Conservation (phyloP, 202 grass and related monocot species). For the Setaria italica region DNA sequence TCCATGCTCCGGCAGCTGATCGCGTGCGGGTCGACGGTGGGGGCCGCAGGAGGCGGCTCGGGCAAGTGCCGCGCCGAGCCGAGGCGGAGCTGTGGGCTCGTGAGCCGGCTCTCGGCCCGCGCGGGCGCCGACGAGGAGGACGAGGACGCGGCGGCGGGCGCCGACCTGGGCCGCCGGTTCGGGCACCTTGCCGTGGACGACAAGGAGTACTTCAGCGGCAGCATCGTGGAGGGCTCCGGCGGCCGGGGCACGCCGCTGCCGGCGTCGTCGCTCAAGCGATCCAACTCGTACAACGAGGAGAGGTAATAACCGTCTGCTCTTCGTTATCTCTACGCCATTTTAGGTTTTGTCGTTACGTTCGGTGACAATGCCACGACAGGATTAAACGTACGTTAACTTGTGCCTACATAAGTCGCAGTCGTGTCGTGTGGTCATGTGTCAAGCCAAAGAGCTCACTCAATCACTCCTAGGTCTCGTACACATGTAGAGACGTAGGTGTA, state of each 20-base stretch:
- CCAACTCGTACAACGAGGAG: conserved; percentile 92
- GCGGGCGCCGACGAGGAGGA: conserved; percentile 56
- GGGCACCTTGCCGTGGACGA: conserved; percentile 57
- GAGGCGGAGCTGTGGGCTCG: conserved; percentile 74
- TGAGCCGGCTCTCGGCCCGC: conserved; percentile 63
- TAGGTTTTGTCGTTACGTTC: background rate
- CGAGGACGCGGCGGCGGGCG: conserved; percentile 20
- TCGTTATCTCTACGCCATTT: background rate
- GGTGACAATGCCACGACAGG: background rate
- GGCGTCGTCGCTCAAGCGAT: conserved; percentile 72
- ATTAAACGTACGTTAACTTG: background rate
- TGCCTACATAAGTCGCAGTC: background rate
- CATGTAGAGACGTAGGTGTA: conserved; percentile 24
- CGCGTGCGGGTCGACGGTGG: conserved; percentile 74
- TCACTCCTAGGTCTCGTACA: background rate
- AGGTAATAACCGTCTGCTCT: conserved; percentile 50
- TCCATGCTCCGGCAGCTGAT: conserved; percentile 92
- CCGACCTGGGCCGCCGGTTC: conserved; percentile 54
- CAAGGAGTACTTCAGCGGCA: conserved; percentile 97
- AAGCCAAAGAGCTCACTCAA: background rate
- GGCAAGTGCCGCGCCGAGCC: conserved; percentile 53
- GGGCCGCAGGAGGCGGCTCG: conserved; percentile 28
- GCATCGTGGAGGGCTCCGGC: conserved; percentile 72
- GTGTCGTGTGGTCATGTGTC: conserved; percentile 5
- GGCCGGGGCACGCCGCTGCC: conserved; percentile 56